These are phyloP conservation scores for Candida boidinii DNA, from an alignment of 805 yeast genomes.

Conservation along the genomic window DNA sequence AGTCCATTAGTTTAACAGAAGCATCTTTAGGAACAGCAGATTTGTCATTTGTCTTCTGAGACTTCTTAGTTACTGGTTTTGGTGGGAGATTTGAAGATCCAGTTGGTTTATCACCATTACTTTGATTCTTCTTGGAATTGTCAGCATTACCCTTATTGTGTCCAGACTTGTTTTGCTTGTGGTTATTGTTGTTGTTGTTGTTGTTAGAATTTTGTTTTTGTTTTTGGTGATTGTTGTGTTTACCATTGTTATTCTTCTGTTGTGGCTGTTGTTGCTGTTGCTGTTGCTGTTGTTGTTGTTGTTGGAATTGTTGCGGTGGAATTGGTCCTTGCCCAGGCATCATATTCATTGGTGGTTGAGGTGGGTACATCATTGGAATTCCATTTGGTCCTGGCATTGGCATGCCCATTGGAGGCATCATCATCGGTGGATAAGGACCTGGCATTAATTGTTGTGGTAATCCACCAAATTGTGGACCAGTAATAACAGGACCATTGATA, in stretches of 20 bases:
- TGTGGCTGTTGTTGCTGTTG: constrained; percentile 2
- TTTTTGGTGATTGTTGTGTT: constrained; percentile 1
- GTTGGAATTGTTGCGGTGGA: constrained; percentile 2
- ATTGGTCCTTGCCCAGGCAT: background rate
- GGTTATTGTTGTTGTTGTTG: background rate
- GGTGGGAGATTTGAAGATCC: no score
- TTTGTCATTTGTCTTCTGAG: no score
- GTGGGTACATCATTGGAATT: constrained; percentile 7
- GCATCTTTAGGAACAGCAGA: no score
- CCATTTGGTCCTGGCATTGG: constrained; percentile 11
- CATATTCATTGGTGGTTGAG: constrained; percentile 2
- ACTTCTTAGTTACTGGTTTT: no score
- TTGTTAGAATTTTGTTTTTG: background rate
- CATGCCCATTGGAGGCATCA: constrained; percentile 9
- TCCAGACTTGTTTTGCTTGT: background rate
- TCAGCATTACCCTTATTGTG: no score
- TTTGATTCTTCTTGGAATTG: no score
- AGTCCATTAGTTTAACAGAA: no score
- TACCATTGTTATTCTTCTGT: background rate
- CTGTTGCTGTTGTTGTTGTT: background rate
- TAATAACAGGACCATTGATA: no score
- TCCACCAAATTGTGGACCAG: background rate
- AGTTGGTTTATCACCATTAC: no score
- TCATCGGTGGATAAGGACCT: background rate
- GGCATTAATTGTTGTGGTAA: background rate